phyloP scores from a whole-genome alignment of 1,139 yeast genomes.

The Blastobotrys persicus region DNA sequence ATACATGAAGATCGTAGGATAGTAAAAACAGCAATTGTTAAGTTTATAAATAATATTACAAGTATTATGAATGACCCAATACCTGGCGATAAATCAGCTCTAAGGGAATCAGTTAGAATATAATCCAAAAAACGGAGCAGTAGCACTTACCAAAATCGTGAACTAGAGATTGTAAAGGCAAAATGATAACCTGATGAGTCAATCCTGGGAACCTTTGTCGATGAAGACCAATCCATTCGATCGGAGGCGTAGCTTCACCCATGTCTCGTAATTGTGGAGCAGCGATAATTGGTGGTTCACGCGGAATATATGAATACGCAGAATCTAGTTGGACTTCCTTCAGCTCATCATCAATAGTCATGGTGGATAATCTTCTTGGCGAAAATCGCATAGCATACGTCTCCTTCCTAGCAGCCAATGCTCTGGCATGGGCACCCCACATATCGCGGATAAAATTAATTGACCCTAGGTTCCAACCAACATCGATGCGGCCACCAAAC shows the following conservation, averaged over 20 bases:
- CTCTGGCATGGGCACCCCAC: slow-evolving; percentile 75
- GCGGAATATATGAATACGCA: slow-evolving; percentile 57
- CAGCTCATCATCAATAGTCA: slow-evolving; percentile 36
- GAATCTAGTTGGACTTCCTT: slow-evolving; percentile 62
- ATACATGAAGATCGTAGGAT: neutral
- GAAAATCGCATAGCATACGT: slow-evolving; percentile 27
- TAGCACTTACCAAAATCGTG: slow-evolving; percentile 48
- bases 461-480: slow-evolving; percentile 91
- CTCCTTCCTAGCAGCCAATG: slow-evolving; percentile 50
- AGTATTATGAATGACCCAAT: slow-evolving; percentile 26
- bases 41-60: neutral
- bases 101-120: slow-evolving; percentile 3
- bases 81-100: slow-evolving; percentile 27
- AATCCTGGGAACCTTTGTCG: slow-evolving; percentile 79
- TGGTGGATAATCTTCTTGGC: slow-evolving; percentile 17
- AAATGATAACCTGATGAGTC: slow-evolving; percentile 76
- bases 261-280: slow-evolving; percentile 87
- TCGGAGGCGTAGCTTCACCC: slow-evolving; percentile 96
- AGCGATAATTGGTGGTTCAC: slow-evolving; percentile 76
- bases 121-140: neutral
- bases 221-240: slow-evolving; percentile 96
- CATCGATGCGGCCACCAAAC: slow-evolving; percentile 87
- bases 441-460: slow-evolving; percentile 88
- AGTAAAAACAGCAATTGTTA: no score
- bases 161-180: slow-evolving; percentile 69